A percentile compares a stretch with the other conserved stretches of the same genome.
Conservation (phyloP, 768 basidiomycete species). For the Termitomyces sp. region DNA sequence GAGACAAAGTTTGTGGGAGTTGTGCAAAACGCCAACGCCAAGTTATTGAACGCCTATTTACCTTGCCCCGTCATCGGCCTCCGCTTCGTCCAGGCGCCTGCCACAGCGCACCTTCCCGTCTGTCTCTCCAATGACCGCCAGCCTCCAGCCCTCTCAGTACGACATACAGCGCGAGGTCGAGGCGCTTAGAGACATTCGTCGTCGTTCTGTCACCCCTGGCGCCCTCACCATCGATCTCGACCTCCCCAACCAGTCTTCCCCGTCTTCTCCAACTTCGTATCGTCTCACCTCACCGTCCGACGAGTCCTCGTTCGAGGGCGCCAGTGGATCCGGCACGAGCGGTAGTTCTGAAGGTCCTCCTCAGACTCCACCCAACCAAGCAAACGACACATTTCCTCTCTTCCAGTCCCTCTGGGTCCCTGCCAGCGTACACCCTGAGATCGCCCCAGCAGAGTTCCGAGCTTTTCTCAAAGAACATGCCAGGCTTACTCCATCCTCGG, state of each 20-base stretch:
- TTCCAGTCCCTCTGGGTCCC: slow-evolving; percentile 83
- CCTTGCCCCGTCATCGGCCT: neutral
- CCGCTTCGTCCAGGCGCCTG: slow-evolving; percentile 1
- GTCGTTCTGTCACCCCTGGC: slow-evolving; percentile 81
- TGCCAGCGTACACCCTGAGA: slow-evolving; percentile 93
- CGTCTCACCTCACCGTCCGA: slow-evolving; percentile 32
- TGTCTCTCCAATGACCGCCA: slow-evolving; percentile 27
- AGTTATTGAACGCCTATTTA: neutral
- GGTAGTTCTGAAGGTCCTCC: slow-evolving; percentile 18
- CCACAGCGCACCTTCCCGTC: neutral
- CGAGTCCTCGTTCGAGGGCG: slow-evolving; percentile 19
- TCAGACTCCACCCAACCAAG: slow-evolving; percentile 29
- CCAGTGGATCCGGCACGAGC: slow-evolving; percentile 20
- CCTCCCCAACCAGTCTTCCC: slow-evolving; percentile 70
- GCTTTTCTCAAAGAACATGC: slow-evolving; percentile 94
- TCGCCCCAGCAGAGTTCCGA: slow-evolving; percentile 94
- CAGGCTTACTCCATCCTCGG: slow-evolving; percentile 49
- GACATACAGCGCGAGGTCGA: slow-evolving; percentile 88
- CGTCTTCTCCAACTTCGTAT: slow-evolving; percentile 53
- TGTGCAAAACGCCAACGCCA: slow-evolving; percentile 18
- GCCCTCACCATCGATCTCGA: slow-evolving; percentile 87
- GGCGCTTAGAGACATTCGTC: slow-evolving; percentile 74
- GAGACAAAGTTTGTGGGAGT: slow-evolving; percentile 19
- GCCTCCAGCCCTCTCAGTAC: slow-evolving; percentile 74
- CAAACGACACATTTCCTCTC: slow-evolving; percentile 82